Percentiles rank a stretch among this genome's conserved stretches.
Conservation (phyloP, 2,329 filamentous ascomycete genomes). For the Samsoniella hepiali region DNA sequence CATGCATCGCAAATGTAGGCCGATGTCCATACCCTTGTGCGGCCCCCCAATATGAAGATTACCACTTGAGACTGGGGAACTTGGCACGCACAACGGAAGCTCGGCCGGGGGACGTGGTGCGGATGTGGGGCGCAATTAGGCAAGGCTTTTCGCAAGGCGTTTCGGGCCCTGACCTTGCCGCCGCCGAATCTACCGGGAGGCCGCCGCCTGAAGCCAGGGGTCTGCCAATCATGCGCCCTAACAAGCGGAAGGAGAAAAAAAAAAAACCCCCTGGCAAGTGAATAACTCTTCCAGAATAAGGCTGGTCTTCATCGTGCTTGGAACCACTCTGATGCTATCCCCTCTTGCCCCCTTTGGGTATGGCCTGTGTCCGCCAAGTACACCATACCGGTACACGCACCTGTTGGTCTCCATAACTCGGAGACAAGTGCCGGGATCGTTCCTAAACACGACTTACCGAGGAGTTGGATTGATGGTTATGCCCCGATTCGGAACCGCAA, state of each 20-base stretch:
- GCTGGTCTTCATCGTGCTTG: conserved; percentile 4
- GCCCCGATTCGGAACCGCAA: not conserved
- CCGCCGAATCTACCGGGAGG: conserved; percentile 4
- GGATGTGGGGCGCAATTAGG: not conserved
- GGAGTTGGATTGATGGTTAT: not conserved
- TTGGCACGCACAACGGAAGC: not conserved
- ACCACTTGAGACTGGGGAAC: conserved; percentile 8
- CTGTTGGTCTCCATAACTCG: not conserved
- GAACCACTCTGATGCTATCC: not conserved
- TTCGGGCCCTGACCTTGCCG: conserved; percentile 7
- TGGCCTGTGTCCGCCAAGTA: not conserved
- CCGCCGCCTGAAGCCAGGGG: not conserved
- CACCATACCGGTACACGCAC: not conserved
- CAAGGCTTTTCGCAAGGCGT: conserved; percentile 17
- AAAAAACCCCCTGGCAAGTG: not conserved
- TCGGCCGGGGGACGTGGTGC: not conserved
- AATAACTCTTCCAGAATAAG: not conserved
- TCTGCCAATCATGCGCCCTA: not conserved
- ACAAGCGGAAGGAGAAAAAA: not conserved
- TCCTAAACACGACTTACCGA: not conserved
- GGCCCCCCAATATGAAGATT: not conserved
- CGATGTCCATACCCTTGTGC: not conserved
- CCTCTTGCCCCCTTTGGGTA: not conserved
- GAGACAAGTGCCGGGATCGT: conserved; percentile 1
- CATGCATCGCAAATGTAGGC: not conserved